Evolutionary conservation across 129 eudicot genomes (phyloP), one percentile per base, ranked within the genome.

Genomic region (carrot (Daucus carota)): DNA sequence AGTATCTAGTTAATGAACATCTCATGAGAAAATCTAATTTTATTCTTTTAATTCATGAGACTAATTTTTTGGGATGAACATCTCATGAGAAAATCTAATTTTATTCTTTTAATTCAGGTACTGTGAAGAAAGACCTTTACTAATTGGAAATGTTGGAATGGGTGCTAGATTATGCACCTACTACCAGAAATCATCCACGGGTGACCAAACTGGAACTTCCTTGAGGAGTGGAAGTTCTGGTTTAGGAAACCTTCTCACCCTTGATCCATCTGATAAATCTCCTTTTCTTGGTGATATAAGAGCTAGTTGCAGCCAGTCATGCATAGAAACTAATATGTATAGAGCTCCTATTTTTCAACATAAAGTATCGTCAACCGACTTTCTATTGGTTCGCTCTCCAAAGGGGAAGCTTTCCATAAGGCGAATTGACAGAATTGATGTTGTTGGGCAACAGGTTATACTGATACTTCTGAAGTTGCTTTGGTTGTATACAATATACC

Each of bases 211-310:
- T n/a, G 96, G 90, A 42, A 84, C 81, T 72, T 78, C 80, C 4
- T 73, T 94, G 84, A 91, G 98, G 6, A 91, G 81, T 80, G 90
- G 76, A 22, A 81, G 75, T 66, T 77, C 72, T 41, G 83, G 85
- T 79, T 87, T 94, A 80, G 98, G 98, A 76, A 89, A 79, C 38
- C 83, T 94, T 44, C 85, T 87, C 17, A 69, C 87, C 34, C 98
- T 94, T 86, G 97, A 94, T 82, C 96, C 96, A 15, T 90, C 97
- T 83, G 98, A 94, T 86, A 94, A 94, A 81, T 91, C 97, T 73
- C 98, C 98, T 18, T 94, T 94, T 73, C 90, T 94, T 80, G 98
- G 97, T 86, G 98, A 94, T 79, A 87, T 94, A 87, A 94, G 87
- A 70, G 82, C 98, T 70, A 97, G 98, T 75, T 87, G 90, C 73